phyloP scores from a whole-genome alignment of 2,329 filamentous ascomycete genomes.

The Fusarium globosum region DNA sequence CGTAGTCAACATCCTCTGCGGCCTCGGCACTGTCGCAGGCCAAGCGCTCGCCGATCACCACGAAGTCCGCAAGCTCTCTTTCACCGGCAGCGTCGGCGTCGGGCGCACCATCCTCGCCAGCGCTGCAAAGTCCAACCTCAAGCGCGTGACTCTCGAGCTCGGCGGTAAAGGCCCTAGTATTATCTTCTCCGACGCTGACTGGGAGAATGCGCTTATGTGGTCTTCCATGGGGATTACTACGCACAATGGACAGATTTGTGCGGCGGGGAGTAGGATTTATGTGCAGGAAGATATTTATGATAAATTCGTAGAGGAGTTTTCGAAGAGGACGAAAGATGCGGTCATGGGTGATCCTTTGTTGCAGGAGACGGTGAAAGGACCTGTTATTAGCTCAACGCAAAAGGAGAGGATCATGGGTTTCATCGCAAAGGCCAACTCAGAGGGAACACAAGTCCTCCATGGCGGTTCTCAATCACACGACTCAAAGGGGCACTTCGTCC shows the following conservation, averaged over 20 bases:
- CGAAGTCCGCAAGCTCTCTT: slow-evolving; percentile 77
- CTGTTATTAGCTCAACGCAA: slow-evolving; percentile 68
- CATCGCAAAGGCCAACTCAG: slow-evolving; percentile 47
- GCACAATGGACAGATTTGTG: slow-evolving; percentile 70
- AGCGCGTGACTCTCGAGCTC: slow-evolving; percentile 81
- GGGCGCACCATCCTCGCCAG: slow-evolving; percentile 78
- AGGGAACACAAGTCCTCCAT: slow-evolving; percentile 28
- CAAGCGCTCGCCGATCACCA: slow-evolving; percentile 72
- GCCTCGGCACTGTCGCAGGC: slow-evolving; percentile 73
- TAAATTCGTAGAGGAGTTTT: slow-evolving; percentile 15
- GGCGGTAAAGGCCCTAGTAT: slow-evolving; percentile 74
- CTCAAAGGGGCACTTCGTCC: slow-evolving; percentile 42
- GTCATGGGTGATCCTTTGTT: slow-evolving; percentile 42
- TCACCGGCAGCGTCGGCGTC: slow-evolving; percentile 76
- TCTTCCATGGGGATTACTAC: slow-evolving; percentile 54
- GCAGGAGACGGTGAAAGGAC: slow-evolving; percentile 48
- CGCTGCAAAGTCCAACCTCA: slow-evolving; percentile 76
- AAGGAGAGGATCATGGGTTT: slow-evolving; percentile 60
- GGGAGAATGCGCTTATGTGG: slow-evolving; percentile 70
- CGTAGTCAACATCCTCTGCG: slow-evolving; percentile 78
- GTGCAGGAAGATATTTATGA: slow-evolving; percentile 68
- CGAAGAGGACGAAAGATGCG: slow-evolving; percentile 6
- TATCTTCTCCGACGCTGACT: slow-evolving; percentile 69
- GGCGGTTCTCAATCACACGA: slow-evolving; percentile 26
- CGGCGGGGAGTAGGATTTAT: slow-evolving; percentile 67